A percentile compares a stretch with the other conserved stretches of the same genome.
Conservation (phyloP, 2,329 filamentous ascomycete species). For the Endoconidiophora laricicola region DNA sequence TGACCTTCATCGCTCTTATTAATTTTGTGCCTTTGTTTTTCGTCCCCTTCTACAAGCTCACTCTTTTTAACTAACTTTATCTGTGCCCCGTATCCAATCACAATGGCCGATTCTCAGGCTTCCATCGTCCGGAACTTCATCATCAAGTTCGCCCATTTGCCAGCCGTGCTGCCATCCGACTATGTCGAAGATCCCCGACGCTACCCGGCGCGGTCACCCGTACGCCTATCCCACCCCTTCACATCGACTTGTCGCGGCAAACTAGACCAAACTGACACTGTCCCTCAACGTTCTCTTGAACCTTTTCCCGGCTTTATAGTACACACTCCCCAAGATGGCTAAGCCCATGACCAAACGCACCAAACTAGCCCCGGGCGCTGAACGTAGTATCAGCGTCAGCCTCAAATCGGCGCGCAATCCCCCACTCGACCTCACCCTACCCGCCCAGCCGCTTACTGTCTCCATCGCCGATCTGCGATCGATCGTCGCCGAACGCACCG, state of each 20-base stretch:
- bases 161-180: constrained; percentile 69
- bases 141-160: constrained; percentile 57
- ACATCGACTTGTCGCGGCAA: neutral
- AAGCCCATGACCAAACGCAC: constrained; percentile 35
- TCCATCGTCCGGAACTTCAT: constrained; percentile 76
- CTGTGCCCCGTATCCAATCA: neutral
- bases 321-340: constrained; percentile 54
- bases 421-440: constrained; percentile 48
- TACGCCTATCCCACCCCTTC: constrained; percentile 24
- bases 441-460: constrained; percentile 46
- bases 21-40: neutral
- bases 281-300: constrained; percentile 1
- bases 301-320: constrained; percentile 27
- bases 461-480: constrained; percentile 67
- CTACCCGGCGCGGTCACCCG: constrained; percentile 60
- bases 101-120: constrained; percentile 41
- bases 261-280: constrained; percentile 6
- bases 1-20: too few relatives aligned
- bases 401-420: constrained; percentile 68
- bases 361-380: constrained; percentile 31
- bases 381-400: constrained; percentile 38
- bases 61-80: neutral
- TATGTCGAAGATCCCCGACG: constrained; percentile 74
- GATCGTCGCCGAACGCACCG: constrained; percentile 44
- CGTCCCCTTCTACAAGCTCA: too few relatives aligned